Base-by-base conservation (phyloP, 768 basidiomycete genomes). In the Boletus rufocinnamomeus region DNA sequence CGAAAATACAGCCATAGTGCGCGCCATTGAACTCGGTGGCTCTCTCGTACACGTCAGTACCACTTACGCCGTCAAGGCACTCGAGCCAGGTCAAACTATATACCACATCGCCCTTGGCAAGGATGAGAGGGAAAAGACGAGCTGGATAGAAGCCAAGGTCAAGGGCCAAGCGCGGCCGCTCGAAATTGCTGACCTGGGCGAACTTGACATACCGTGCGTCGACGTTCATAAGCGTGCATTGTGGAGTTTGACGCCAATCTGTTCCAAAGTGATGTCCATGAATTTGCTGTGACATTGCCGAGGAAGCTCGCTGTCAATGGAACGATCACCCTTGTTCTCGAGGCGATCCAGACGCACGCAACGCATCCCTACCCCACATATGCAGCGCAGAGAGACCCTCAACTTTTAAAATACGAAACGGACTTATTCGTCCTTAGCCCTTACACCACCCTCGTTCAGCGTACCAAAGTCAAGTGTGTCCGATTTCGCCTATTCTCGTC, bases 1-100 rank as follows among this genome's bases (percentile, higher is more conserved):
- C 75, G 91, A 93, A 82, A 94, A 94, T 65, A 92, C 89, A 23
- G 91, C 89, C 61, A 82, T 98, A 60, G 91, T 95, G 34, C 88
- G 93, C 67, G 87, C 90, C 6, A 80, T 94, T 58, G 95, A 97
- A 66, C 89, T 97, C 25, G 93, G 89, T 37, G 95, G 95, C 52
- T 82, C 95, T 21, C 81, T 93, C 25, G 89, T 93, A 56, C 87
- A 89, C 77, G 85, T 95, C 79, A 91, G 86, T 54, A 96, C 95
- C 47, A 91, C 93, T 49, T 97, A 89, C 74, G 86, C 89, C 21
- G 84, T 93, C 70, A 90, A 85, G 69, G 84, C 91, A 38, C 80
- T 89, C 45, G 80, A 84, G 62, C 77, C 83, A 58, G 81, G 77
- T 35, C 80, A 85, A 21, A 79, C 79, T 34, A 77, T 80, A 47